Conservation (phyloP, 176 grass and related monocot species). For the Sorghum bicolor region Sorghum_bicolor_NCBIv3 NC_012870.2:60362001-60362500, state of each 20-base stretch:
- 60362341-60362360: too few relatives aligned
- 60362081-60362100: neutral
- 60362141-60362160: neutral
- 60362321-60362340: too few relatives aligned
- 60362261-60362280: neutral
- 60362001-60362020: neutral
- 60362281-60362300: neutral
- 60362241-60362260: neutral
- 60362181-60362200: conserved; percentile 7
- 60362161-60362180: neutral
- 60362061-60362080: neutral
- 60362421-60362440: too few relatives aligned
- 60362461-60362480: too few relatives aligned
- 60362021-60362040: neutral
- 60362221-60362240: neutral
- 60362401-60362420: too few relatives aligned
- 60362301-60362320: too few relatives aligned
- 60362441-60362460: too few relatives aligned
- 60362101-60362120: neutral
- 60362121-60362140: conserved; percentile 4
- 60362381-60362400: too few relatives aligned
- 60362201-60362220: neutral
- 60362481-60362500: too few relatives aligned
- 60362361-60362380: too few relatives aligned
- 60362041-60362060: neutral